Evolutionary conservation across 768 basidiomycete genomes (phyloP).

Genomic region (Kwoniella newhampshirensis): DNA sequence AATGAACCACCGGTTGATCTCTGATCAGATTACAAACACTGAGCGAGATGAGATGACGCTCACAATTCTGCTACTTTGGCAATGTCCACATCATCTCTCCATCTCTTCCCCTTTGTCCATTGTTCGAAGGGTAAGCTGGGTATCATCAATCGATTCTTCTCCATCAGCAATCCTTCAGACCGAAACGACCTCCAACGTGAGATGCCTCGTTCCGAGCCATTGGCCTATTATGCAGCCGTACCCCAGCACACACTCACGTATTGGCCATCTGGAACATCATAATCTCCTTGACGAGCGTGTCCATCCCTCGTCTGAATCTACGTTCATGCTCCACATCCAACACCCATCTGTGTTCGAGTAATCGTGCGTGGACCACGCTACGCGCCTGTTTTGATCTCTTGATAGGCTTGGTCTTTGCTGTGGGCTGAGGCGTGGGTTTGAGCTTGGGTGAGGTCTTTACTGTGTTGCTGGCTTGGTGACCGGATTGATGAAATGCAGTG

Average conservation of each 20-base stretch:
- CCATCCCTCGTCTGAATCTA: conserved; percentile 12
- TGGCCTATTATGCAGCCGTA: neutral
- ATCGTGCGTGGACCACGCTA: neutral
- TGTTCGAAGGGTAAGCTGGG: conserved; percentile 1
- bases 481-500: neutral
- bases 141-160: neutral
- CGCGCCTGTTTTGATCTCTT: neutral
- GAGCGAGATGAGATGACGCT: conserved; percentile 1
- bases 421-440: neutral
- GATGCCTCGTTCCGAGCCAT: no score
- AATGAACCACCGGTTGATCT: no score
- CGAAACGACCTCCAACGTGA: no score
- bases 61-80: conserved; percentile 1
- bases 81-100: conserved; percentile 3
- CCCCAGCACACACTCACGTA: conserved; percentile 13
- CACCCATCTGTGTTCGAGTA: conserved; percentile 9
- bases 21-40: neutral
- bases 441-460: neutral
- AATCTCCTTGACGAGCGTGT: conserved; percentile 1
- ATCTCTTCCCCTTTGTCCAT: conserved; percentile 4
- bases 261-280: conserved; percentile 11
- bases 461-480: neutral
- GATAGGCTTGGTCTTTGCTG: neutral
- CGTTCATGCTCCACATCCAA: conserved; percentile 15
- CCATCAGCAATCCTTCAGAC: neutral